Conservation (phyloP, 2,329 filamentous ascomycete species). For the Arthrobotrys sphaeroides region DNA sequence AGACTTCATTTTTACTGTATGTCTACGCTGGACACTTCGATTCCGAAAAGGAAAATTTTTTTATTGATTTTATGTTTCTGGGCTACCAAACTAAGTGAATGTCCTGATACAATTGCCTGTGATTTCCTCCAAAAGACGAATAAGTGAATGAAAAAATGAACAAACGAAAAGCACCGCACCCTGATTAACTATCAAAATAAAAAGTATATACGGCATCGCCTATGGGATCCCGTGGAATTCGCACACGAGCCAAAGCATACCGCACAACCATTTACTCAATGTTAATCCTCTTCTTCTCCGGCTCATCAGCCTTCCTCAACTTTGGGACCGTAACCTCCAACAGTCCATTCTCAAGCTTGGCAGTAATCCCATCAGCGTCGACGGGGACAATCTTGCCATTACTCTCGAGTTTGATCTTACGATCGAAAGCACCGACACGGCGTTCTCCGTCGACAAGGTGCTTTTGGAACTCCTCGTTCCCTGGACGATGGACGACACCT, state of each 20-base stretch:
- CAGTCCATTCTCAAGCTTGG: constrained; percentile 55
- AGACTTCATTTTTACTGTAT: too few species aligned
- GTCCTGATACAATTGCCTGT: not conserved
- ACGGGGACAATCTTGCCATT: constrained; percentile 45
- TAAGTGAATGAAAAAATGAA: too few species aligned
- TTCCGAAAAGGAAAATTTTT: constrained; percentile 31
- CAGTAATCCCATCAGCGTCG: constrained; percentile 54
- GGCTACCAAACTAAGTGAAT: constrained; percentile 27
- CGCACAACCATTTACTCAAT: constrained; percentile 36
- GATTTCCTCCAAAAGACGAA: not conserved
- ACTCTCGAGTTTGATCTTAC: constrained; percentile 55
- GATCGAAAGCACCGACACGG: constrained; percentile 54
- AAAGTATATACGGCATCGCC: constrained; percentile 5
- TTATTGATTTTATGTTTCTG: constrained; percentile 19
- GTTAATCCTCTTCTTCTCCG: constrained; percentile 54
- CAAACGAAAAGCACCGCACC: not conserved
- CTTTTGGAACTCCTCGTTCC: constrained; percentile 56
- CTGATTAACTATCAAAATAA: not conserved
- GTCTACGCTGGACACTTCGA: not conserved
- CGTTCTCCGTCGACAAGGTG: constrained; percentile 52
- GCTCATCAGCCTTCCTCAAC: constrained; percentile 50
- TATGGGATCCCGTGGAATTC: constrained; percentile 44
- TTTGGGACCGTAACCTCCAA: constrained; percentile 53
- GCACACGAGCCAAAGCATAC: constrained; percentile 32
- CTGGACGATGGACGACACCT: constrained; percentile 54